Percentiles rank a stretch among this genome's conserved stretches.
Conservation (phyloP, 495 filamentous ascomycete genomes). For the Penicillium coprophilum region DNA sequence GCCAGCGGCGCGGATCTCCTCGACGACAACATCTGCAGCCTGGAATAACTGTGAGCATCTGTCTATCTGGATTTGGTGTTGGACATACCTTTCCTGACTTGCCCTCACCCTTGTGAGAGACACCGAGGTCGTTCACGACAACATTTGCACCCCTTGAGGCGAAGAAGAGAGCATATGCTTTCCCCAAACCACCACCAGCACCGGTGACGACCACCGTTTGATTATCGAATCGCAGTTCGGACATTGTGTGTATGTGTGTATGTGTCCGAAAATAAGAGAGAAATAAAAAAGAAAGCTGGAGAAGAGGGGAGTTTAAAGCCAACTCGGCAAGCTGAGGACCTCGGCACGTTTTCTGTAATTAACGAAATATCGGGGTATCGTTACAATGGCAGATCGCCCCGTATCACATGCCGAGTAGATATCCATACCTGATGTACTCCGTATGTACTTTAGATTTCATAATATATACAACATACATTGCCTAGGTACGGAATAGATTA, state of each 20-base stretch:
- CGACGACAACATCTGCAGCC: conserved; percentile 94
- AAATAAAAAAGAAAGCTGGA: conserved; percentile 25
- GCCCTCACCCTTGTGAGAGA: conserved; percentile 92
- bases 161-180: conserved; percentile 91
- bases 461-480: too few species aligned
- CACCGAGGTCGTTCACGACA: conserved; percentile 95
- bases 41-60: conserved; percentile 37
- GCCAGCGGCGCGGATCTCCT: conserved; percentile 88
- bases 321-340: conserved; percentile 44
- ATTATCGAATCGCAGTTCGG: conserved; percentile 87
- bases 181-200: conserved; percentile 91
- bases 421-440: too few species aligned
- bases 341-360: conserved; percentile 44
- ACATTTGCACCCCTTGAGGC: conserved; percentile 90
- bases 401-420: conserved; percentile 47
- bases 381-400: conserved; percentile 31
- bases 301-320: conserved; percentile 35
- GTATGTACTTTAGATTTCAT: too few species aligned
- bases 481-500: too few species aligned
- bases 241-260: conserved; percentile 53
- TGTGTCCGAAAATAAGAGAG: conserved; percentile 21
- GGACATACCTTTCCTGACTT: conserved; percentile 71
- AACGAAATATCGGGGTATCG: conserved; percentile 22
- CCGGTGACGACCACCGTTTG: conserved; percentile 97
- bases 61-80: neutral